phyloP scores from a whole-genome alignment of 805 yeast genomes.

The Jamesozyma hellenica region DNA sequence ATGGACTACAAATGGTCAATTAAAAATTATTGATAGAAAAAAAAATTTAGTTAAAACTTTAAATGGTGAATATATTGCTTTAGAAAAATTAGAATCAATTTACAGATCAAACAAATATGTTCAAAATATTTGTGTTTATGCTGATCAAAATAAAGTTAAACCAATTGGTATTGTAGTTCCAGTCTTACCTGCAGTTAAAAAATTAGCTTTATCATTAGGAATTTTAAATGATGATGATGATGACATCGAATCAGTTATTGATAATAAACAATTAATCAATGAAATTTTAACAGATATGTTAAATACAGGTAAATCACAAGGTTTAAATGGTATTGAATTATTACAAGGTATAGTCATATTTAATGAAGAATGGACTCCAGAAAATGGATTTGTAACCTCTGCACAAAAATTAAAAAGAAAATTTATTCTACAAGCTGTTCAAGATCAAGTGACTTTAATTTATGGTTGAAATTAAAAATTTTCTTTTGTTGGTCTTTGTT shows the following conservation, averaged over 20 bases:
- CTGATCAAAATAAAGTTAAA: constrained; percentile 77
- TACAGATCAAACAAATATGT: constrained; percentile 79
- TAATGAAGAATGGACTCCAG: constrained; percentile 97
- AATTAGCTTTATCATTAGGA: constrained; percentile 48
- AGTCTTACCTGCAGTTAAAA: constrained; percentile 52
- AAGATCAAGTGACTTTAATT: constrained; percentile 50
- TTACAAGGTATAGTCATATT: constrained; percentile 67
- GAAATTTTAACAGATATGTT: constrained; percentile 51
- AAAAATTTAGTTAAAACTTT: constrained; percentile 92
- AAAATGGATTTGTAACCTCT: constrained; percentile 84
- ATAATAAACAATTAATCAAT: constrained; percentile 45
- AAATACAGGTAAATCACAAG: constrained; percentile 70
- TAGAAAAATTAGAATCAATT: constrained; percentile 85
- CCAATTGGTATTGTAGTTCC: constrained; percentile 90
- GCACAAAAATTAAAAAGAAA: constrained; percentile 95
- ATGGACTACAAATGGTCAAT: constrained; percentile 74
- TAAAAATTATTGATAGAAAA: constrained; percentile 83
- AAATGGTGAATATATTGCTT: constrained; percentile 95
- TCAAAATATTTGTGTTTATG: constrained; percentile 81
- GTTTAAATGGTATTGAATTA: constrained; percentile 77
- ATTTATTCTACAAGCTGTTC: constrained; percentile 67
- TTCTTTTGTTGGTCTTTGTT: no score
- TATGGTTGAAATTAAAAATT: no score
- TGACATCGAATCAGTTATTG: constrained; percentile 40
- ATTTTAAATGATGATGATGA: constrained; percentile 36